Base-by-base conservation (phyloP, 805 yeast genomes). In the Saturnispora hagleri region DNA sequence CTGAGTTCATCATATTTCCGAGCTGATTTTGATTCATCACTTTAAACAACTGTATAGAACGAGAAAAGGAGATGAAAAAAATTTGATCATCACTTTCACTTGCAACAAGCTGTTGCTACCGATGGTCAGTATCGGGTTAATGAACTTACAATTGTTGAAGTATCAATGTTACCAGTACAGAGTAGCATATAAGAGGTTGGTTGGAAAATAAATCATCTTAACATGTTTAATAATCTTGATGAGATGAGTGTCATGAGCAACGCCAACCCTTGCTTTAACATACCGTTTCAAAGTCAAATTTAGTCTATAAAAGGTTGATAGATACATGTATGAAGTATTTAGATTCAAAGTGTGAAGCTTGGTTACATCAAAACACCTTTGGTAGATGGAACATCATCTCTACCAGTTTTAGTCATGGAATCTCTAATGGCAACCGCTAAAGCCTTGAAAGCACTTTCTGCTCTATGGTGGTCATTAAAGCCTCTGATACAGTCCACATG, bases 401-500 rank as follows among this genome's bases (percentile, higher is more conserved):
- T 79, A 33, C 97, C 98, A 33, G 89, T 89, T 58, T 78, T 75
- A 10, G 91, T 75, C 47, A 79, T 82, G 24, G 98, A 91, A 64
- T 89, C 96, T 59, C 81, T 84, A 47, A 93, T 74, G 4, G 99
- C 99, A 20, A 93, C 74, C 0, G 99, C 99, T 57, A 91, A 72
- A 0, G 98, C 97, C 71, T 93, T 93, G 72, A 93, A 93, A 0
- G 99, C 98, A 65, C 89, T 79, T 69, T 93, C 99, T 42, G 96
- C 87, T 57, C 97, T 75, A 70, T 93, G 99, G 68, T 93, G 99
- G 68, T 93, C 99, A 68, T 93, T 93, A 67, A 79, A 80, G 0
- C 99, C 99, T 58, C 97, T 76, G 53, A 93, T 64, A 67, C 96
- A 88, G 69, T 93, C 99, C 35, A 93, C 96, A 63, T 93, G 99